Conservation (phyloP, 306 rosid species). For the Cicer judaicum region DNA sequence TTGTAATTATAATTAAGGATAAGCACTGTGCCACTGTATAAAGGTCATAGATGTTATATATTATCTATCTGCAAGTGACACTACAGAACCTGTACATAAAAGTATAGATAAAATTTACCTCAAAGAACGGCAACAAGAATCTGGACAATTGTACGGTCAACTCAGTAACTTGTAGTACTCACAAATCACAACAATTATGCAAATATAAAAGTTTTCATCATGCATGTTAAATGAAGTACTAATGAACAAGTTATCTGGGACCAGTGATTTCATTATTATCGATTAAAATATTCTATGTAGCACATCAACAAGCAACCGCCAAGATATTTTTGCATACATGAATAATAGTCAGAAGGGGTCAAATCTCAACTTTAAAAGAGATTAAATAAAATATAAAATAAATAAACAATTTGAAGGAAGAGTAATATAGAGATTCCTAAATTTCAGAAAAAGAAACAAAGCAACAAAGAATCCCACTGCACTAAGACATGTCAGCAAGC, state of each 20-base stretch:
- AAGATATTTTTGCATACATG: slow-evolving; percentile 39
- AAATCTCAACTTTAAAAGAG: slow-evolving; percentile 58
- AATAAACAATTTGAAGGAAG: slow-evolving; percentile 46
- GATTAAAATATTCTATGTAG: slow-evolving; percentile 42
- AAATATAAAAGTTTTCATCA: slow-evolving; percentile 38
- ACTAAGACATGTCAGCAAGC: slow-evolving; percentile 52
- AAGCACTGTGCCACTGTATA: slow-evolving; percentile 23
- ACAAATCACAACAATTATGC: slow-evolving; percentile 37
- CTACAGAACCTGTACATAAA: slow-evolving; percentile 13
- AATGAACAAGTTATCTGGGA: slow-evolving; percentile 45
- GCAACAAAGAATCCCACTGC: slow-evolving; percentile 53
- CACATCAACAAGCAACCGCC: slow-evolving; percentile 46
- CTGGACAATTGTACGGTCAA: slow-evolving; percentile 31
- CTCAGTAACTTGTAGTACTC: slow-evolving; percentile 38
- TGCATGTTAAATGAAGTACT: slow-evolving; percentile 1
- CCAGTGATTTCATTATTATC: slow-evolving; percentile 32
- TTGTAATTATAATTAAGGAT: slow-evolving; percentile 28
- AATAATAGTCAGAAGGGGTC: slow-evolving; percentile 42
- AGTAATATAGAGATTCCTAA: slow-evolving; percentile 54
- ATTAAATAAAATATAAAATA: slow-evolving; percentile 27
- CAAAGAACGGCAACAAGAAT: slow-evolving; percentile 43
- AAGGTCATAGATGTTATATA: slow-evolving; percentile 33
- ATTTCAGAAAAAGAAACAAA: slow-evolving; percentile 48
- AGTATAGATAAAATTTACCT: slow-evolving; percentile 33
- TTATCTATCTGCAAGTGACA: slow-evolving; percentile 27